Evolutionary conservation across 1,284 basidiomycete genomes (phyloP).

Genomic region (Heterobasidion annosum): DNA sequence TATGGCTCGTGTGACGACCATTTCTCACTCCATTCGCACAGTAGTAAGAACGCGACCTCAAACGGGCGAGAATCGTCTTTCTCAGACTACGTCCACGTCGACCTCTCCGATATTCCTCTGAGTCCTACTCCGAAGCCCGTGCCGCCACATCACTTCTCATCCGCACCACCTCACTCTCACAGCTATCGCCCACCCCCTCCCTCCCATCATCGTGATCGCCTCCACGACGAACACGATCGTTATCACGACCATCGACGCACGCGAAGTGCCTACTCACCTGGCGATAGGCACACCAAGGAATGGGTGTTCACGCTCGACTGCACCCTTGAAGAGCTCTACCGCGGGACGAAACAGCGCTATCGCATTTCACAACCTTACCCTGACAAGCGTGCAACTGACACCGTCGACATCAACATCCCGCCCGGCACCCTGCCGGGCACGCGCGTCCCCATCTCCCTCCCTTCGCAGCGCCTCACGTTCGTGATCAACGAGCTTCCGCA

Average conservation of each 20-base stretch:
- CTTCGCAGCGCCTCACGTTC: conserved; percentile 72
- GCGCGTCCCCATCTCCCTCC: conserved; percentile 60
- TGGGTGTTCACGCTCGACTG: conserved; percentile 68
- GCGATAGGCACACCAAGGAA: conserved; percentile 21
- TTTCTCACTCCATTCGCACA: not conserved
- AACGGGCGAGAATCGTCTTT: not conserved
- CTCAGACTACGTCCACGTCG: conserved; percentile 3
- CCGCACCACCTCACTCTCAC: not conserved
- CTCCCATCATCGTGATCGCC: not conserved
- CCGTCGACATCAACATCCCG: conserved; percentile 68
- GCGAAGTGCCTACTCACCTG: not conserved
- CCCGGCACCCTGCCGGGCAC: conserved; percentile 70
- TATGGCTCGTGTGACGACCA: not conserved
- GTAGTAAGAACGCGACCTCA: not conserved
- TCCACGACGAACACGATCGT: not conserved
- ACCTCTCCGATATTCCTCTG: not conserved
- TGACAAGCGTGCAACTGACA: conserved; percentile 26
- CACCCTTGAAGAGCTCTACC: conserved; percentile 81
- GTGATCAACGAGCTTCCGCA: conserved; percentile 72
- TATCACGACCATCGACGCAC: not conserved
- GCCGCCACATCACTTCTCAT: not conserved
- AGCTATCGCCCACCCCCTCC: not conserved
- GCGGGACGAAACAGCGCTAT: conserved; percentile 72
- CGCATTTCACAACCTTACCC: conserved; percentile 34
- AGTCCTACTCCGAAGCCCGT: not conserved